Base-by-base conservation (phyloP, 139 green algal species). In the Chlorella vulgaris region DNA sequence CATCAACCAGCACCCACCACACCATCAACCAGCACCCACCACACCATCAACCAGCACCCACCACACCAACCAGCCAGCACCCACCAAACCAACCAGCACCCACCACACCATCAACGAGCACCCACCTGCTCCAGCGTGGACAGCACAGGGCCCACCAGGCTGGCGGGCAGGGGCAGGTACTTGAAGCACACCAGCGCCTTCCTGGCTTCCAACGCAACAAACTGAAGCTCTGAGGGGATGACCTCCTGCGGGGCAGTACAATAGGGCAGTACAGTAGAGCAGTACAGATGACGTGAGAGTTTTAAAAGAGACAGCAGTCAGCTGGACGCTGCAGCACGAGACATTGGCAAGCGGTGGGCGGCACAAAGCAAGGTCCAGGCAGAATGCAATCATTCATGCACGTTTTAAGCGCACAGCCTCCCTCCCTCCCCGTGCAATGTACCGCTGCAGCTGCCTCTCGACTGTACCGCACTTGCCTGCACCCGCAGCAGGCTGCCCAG, bases 191-290 rank as follows among this genome's bases (percentile, higher is more conserved):
- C 81, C 31, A 94, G 80, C 6, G 91, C 83, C 29, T 86, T 76
- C 50, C 89, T 86, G 0, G 88, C 84, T 60, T 91, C 89, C 24
- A 84, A 50, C 0, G 83, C 66, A 78, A 96, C 86, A 65, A 88
- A 91, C 84, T 96, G 92, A 35, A 94, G 78, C 70, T 93, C 77
- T 1, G 86, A 89, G n/a, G 91, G 90, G 43, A 91, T 84, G 7
- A 95, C 68, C 76, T 95, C 91, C 29, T 69, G 62, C 31, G 29
- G 62, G 10, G 29, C n/a, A 28, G 62, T n/a, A n/a, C n/a, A n/a
- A n/a, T 58, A 15, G 47, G 47, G 47, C 47, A 58, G 47, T 15
- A 58, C 47, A 58, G n/a, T n/a, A n/a, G n/a, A n/a, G n/a, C n/a
- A n/a, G n/a, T n/a, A n/a, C n/a, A n/a, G n/a, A n/a, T n/a, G n/a